Evolutionary conservation across 805 yeast species (phyloP).

Genomic region (Cyberlindnera suaveolens): DNA sequence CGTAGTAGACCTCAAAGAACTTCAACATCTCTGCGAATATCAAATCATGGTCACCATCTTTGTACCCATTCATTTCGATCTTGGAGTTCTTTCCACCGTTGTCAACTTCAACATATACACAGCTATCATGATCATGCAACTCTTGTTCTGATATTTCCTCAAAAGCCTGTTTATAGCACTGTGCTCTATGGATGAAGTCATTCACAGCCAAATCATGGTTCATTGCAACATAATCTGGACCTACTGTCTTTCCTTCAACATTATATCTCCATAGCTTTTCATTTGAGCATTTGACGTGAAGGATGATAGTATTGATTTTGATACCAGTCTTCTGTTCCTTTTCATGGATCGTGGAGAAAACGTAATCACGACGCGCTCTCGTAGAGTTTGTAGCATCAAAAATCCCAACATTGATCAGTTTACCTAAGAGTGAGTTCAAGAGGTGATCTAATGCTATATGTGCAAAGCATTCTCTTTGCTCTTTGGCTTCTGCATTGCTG

Average conservation of each 20-base stretch:
- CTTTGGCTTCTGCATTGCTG: constrained; percentile 34
- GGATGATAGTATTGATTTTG: constrained; percentile 41
- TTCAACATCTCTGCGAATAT: constrained; percentile 20
- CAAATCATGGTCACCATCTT: constrained; percentile 12
- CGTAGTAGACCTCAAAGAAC: constrained; percentile 30
- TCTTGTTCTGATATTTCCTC: constrained; percentile 32
- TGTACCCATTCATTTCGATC: constrained; percentile 19
- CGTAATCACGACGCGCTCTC: constrained; percentile 30
- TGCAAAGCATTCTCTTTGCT: constrained; percentile 46
- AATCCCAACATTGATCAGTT: constrained; percentile 46
- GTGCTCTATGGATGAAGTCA: constrained; percentile 55
- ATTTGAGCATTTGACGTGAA: constrained; percentile 58
- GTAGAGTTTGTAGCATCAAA: constrained; percentile 59
- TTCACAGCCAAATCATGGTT: constrained; percentile 46
- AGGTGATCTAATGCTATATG: constrained; percentile 42
- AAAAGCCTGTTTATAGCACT: constrained; percentile 40
- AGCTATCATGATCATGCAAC: constrained; percentile 11
- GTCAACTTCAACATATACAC: constrained; percentile 15
- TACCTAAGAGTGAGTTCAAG: constrained; percentile 34
- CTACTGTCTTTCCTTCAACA: constrained; percentile 57
- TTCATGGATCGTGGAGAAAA: constrained; percentile 15
- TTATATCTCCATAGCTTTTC: constrained; percentile 47
- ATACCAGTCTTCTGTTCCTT: constrained; percentile 22
- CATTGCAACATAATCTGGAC: constrained; percentile 51
- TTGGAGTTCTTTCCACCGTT: constrained; percentile 20